phyloP scores from a whole-genome alignment of 2,329 filamentous ascomycete genomes.

The Zymoseptoria passerinii region DNA sequence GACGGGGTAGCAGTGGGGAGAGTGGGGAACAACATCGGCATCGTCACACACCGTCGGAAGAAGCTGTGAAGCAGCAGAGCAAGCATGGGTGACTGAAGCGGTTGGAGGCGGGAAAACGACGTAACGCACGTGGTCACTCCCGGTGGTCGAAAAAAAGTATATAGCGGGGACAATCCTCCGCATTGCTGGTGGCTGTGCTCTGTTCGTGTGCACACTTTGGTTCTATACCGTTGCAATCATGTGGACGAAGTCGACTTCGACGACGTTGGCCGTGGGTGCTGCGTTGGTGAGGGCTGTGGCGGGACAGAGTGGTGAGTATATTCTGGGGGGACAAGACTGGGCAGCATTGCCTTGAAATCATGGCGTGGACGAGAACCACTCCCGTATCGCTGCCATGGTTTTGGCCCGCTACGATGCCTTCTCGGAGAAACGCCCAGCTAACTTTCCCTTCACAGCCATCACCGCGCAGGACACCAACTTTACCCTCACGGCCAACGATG shows the following conservation, averaged over 20 bases:
- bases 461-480: constrained; percentile 49
- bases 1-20: neutral
- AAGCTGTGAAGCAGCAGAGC: neutral
- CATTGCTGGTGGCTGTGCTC: neutral
- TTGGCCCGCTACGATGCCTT: neutral
- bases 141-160: neutral
- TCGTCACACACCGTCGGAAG: neutral
- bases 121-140: neutral
- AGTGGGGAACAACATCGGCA: neutral
- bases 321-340: constrained; percentile 4
- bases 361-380: neutral
- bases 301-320: neutral
- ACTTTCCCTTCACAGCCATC: constrained; percentile 35
- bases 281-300: neutral
- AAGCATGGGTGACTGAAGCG: neutral
- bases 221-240: neutral
- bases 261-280: neutral
- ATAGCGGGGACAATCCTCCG: neutral
- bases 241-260: neutral
- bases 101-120: neutral
- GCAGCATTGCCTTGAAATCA: neutral
- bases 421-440: neutral
- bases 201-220: neutral
- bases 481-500: constrained; percentile 46
- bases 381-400: neutral